Base-by-base conservation (phyloP, 176 grass and related monocot species). In the Bonia amplexicaulis region DNA sequence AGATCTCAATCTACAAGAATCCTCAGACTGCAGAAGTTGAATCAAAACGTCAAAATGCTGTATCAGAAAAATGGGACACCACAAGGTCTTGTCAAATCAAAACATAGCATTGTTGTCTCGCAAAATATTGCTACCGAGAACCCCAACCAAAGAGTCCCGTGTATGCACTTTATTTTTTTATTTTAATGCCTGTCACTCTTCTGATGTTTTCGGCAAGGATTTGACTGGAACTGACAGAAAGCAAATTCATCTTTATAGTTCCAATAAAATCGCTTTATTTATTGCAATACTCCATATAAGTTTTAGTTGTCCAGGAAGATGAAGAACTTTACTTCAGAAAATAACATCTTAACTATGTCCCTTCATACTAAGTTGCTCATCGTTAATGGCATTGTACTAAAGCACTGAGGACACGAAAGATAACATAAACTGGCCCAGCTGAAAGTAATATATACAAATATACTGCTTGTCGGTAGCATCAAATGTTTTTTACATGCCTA, bases 21-120 rank as follows among this genome's bases (percentile, higher is more conserved):
- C 25, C 51, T 78, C 77, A 37, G 29, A 58, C 53, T 62, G 27
- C 31, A 86, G 55, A 59, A 59, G 64, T 69, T 82, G 39, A 62
- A 76, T 57, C 9, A 58, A 69, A 69, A 60, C 22, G 37, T 40
- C 33, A 57, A 65, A 57, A 65, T 54, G 37, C 1, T 23, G 7
- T 51, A 75, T 77, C 29, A 53, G 23, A 20, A 51, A 60, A 76
- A 76, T 80, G 29, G 77, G 57, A 83, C 14, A 45, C 53, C 65
- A 63, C 63, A 89, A 69, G 19, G 78, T 76, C 63, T 81, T 76
- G 71, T 77, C 83, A 89, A 80, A 73, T 89, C 71, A 85, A 89
- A 67, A 62, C 11, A 68, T 69, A 52, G 62, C 51, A 54, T 40
- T 62, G 52, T 16, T 76, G 71, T 77, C 73, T 89, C 12, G 10